phyloP scores from a whole-genome alignment of 345 rosid species.

The Rhizophora mangle region DNA sequence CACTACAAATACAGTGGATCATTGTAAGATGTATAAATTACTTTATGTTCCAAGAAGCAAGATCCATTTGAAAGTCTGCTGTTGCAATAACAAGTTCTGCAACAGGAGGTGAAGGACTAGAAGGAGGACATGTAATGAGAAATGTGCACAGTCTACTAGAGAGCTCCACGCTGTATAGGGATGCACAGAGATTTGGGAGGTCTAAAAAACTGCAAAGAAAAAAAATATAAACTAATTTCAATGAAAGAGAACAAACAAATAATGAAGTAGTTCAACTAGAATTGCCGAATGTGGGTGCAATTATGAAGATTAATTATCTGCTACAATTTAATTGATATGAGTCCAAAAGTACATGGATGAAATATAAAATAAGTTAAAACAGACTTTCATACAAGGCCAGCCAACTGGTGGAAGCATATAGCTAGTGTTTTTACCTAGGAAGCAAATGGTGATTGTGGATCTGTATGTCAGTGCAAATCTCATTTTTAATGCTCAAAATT shows the following conservation, averaged over 20 bases:
- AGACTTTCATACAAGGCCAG: neutral
- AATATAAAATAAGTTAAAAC: neutral
- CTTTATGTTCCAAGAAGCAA: conserved; percentile 31
- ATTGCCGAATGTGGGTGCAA: no score
- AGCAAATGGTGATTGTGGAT: conserved; percentile 26
- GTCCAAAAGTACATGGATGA: neutral
- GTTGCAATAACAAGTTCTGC: conserved; percentile 30
- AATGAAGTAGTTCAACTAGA: neutral
- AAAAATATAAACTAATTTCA: neutral
- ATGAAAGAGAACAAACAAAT: neutral
- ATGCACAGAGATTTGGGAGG: conserved; percentile 26
- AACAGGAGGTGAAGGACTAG: conserved; percentile 14
- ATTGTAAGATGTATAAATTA: neutral
- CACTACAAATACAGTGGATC: neutral
- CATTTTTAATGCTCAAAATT: conserved; percentile 18
- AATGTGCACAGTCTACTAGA: conserved; percentile 15
- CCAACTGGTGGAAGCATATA: neutral
- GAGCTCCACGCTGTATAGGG: conserved; percentile 24
- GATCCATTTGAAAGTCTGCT: conserved; percentile 27
- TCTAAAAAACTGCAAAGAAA: conserved; percentile 22
- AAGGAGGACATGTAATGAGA: conserved; percentile 24
- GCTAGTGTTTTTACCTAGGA: conserved; percentile 18
- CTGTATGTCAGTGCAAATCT: conserved; percentile 20
- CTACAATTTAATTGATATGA: neutral
- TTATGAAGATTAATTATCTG: neutral